A percentile compares a stretch with the other conserved stretches of the same genome.
Evolutionary conservation across 805 yeast species (phyloP).

Genomic region (Schwanniomyces sp.): DNA sequence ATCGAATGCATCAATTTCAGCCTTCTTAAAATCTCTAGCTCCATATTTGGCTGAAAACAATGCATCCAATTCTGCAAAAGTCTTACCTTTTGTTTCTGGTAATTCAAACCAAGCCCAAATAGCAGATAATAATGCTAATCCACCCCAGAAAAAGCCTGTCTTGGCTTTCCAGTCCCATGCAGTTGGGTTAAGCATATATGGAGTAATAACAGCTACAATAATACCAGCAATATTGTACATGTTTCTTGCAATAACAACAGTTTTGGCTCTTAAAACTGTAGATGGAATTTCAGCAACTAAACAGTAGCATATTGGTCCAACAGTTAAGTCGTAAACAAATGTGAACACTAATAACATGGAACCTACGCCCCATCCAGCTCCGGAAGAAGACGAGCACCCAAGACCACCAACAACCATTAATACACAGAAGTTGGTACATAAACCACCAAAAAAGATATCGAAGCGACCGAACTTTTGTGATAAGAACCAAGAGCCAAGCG

Average conservation of each 20-base stretch:
- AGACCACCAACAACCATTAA: slow-evolving; percentile 44
- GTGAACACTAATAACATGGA: slow-evolving; percentile 16
- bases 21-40: slow-evolving; percentile 18
- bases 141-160: slow-evolving; percentile 50
- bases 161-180: slow-evolving; percentile 50
- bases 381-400: slow-evolving; percentile 21
- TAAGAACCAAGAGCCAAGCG: slow-evolving; percentile 28
- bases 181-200: slow-evolving; percentile 50
- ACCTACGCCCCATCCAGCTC: slow-evolving; percentile 19
- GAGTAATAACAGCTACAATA: slow-evolving; percentile 37
- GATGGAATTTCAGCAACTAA: slow-evolving; percentile 45
- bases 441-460: slow-evolving; percentile 37
- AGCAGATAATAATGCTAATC: slow-evolving; percentile 18
- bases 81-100: slow-evolving; percentile 40
- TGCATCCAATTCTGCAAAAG: slow-evolving; percentile 35
- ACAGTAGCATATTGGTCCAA: slow-evolving; percentile 27
- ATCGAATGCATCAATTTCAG: slow-evolving; percentile 36
- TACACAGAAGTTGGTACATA: slow-evolving; percentile 24
- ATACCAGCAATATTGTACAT: slow-evolving; percentile 31
- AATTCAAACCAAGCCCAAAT: slow-evolving; percentile 21
- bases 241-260: slow-evolving; percentile 33
- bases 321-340: slow-evolving; percentile 30
- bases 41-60: slow-evolving; percentile 24
- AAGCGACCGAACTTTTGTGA: slow-evolving; percentile 39
- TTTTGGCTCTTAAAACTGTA: slow-evolving; percentile 36